Evolutionary conservation across 2,329 filamentous ascomycete genomes (phyloP).

Genomic region (Leptosphaerulina australis): DNA sequence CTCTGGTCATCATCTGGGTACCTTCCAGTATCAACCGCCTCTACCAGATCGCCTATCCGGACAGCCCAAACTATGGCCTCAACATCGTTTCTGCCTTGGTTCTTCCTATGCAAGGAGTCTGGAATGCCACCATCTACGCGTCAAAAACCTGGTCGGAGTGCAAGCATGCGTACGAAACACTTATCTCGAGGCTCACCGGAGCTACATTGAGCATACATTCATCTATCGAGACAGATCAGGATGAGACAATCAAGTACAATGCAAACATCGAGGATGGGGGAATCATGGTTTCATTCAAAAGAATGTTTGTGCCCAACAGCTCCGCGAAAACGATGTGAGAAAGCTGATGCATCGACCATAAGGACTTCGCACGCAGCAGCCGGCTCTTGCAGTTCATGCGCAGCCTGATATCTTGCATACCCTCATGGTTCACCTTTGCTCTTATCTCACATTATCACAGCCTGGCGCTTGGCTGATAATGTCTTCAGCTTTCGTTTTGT

Average conservation of each 20-base stretch:
- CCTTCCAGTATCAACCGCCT: conserved; percentile 69
- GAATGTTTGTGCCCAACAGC: conserved; percentile 7
- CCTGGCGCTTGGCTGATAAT: too few relatives aligned
- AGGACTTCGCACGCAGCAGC: too few relatives aligned
- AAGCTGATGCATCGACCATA: background rate
- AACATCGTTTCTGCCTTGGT: conserved; percentile 75
- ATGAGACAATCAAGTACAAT: conserved; percentile 18
- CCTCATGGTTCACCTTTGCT: too few relatives aligned
- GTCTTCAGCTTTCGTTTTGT: too few relatives aligned
- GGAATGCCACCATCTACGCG: conserved; percentile 81
- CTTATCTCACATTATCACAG: too few relatives aligned
- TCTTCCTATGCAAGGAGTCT: conserved; percentile 81
- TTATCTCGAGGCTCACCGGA: conserved; percentile 18
- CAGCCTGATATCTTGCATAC: too few relatives aligned
- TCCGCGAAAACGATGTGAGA: background rate
- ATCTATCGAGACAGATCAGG: background rate
- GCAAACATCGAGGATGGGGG: conserved; percentile 11
- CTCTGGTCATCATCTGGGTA: conserved; percentile 75
- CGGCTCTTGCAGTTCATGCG: too few relatives aligned
- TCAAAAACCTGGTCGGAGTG: conserved; percentile 40
- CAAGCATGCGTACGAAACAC: conserved; percentile 24
- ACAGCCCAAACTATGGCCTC: conserved; percentile 58
- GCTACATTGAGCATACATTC: conserved; percentile 1
- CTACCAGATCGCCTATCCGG: conserved; percentile 67
- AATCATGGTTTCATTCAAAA: conserved; percentile 15